These are phyloP conservation scores for Allantophomopsis lycopodina DNA, from an alignment of 2,329 filamentous ascomycete species.

Conservation along the genomic window DNA sequence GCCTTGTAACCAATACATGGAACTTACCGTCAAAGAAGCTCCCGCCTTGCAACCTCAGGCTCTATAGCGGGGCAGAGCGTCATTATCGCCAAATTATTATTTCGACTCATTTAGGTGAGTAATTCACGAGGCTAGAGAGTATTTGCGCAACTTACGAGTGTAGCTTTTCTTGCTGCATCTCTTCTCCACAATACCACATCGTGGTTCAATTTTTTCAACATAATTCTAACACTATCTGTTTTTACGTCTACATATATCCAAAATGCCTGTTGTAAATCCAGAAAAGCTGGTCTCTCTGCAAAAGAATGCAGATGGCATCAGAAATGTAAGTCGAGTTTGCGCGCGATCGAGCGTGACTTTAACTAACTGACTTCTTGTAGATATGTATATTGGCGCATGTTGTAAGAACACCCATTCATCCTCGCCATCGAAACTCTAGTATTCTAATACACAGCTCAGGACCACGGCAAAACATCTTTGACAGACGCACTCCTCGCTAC, in stretches of 20 bases:
- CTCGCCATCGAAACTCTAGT: background rate
- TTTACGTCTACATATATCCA: background rate
- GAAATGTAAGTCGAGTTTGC: conserved; percentile 57
- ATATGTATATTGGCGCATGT: conserved; percentile 95
- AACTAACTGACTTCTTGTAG: conserved; percentile 26
- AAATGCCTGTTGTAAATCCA: conserved; percentile 82
- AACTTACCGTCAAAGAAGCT: too few species aligned
- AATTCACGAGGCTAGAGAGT: too few species aligned
- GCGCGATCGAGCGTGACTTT: conserved; percentile 8
- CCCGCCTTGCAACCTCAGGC: too few species aligned
- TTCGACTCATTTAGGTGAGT: too few species aligned
- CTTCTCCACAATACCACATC: too few species aligned
- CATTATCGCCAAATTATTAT: too few species aligned
- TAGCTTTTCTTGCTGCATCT: too few species aligned
- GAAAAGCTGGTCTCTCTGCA: conserved; percentile 88
- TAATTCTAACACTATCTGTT: background rate
- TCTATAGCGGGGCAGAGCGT: too few species aligned
- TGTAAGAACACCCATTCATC: conserved; percentile 29
- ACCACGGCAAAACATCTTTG: conserved; percentile 96
- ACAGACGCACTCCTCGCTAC: conserved; percentile 94
- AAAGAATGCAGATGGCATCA: conserved; percentile 72
- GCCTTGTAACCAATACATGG: too few species aligned
- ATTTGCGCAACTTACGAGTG: too few species aligned
- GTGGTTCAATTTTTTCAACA: background rate
- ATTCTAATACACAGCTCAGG: conserved; percentile 28